phyloP scores from a whole-genome alignment of 2,329 filamentous ascomycete genomes.

The Diaporthe sp. region DNA sequence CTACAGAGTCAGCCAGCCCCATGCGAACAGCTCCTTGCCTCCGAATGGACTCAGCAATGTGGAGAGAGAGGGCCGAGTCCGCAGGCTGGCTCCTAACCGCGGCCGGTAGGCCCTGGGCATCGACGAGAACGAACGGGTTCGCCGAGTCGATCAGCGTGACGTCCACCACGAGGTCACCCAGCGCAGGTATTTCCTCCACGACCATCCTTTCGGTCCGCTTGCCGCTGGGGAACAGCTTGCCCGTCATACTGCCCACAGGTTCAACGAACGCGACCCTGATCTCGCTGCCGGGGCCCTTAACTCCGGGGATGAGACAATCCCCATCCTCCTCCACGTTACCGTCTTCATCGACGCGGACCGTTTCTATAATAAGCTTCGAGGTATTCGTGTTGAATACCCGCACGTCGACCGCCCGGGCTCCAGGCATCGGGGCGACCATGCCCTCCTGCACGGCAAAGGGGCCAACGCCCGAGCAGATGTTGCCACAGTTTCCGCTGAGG shows the following conservation, averaged over 20 bases:
- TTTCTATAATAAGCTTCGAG: background rate
- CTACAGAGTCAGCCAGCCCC: background rate
- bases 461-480: background rate
- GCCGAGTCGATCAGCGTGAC: background rate
- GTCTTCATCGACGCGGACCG: background rate
- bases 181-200: background rate
- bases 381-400: background rate
- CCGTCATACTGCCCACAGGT: background rate
- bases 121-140: background rate
- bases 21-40: background rate
- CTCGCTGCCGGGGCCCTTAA: background rate
- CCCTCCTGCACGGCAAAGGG: background rate
- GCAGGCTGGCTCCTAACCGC: background rate
- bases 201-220: background rate
- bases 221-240: background rate
- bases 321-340: background rate
- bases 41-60: background rate
- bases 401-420: background rate
- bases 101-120: background rate
- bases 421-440: background rate
- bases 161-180: background rate
- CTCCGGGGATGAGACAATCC: background rate
- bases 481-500: background rate
- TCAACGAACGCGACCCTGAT: background rate
- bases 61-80: background rate